Conservation (phyloP, 2,329 filamentous ascomycete genomes). For the Ophiostoma tasmaniense region DNA sequence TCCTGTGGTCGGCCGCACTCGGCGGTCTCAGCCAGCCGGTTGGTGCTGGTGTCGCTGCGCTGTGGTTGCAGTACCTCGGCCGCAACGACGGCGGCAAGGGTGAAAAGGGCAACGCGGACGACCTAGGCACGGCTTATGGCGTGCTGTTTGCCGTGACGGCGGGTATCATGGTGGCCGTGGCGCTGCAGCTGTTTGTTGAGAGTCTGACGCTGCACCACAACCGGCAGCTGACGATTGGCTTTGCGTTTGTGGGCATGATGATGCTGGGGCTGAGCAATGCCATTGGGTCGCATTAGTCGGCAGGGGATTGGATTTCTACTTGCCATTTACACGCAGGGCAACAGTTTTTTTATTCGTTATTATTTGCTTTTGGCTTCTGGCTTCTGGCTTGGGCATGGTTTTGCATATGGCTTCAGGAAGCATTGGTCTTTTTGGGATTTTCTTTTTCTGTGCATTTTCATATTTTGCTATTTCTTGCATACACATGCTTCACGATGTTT, state of each 20-base stretch:
- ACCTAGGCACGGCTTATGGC: conserved; percentile 57
- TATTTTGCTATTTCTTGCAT: not conserved
- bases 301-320: not conserved
- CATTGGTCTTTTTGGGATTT: not conserved
- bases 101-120: conserved; percentile 31
- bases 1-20: conserved; percentile 73
- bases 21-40: conserved; percentile 82
- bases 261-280: conserved; percentile 79
- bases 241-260: conserved; percentile 80
- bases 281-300: conserved; percentile 51
- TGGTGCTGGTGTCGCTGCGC: conserved; percentile 72
- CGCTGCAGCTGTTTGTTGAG: conserved; percentile 80
- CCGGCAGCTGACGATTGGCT: conserved; percentile 65
- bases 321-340: not conserved
- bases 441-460: not conserved
- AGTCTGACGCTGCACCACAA: conserved; percentile 75
- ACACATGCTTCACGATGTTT: not conserved
- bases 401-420: not conserved
- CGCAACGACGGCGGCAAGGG: conserved; percentile 37
- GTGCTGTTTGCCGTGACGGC: conserved; percentile 81
- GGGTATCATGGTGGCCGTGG: conserved; percentile 93
- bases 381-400: not conserved
- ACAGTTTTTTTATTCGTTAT: not conserved
- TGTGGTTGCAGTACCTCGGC: conserved; percentile 72
- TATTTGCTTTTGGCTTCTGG: not conserved